Conservation (phyloP, 306 rosid species). For the Cicer judaicum region DNA sequence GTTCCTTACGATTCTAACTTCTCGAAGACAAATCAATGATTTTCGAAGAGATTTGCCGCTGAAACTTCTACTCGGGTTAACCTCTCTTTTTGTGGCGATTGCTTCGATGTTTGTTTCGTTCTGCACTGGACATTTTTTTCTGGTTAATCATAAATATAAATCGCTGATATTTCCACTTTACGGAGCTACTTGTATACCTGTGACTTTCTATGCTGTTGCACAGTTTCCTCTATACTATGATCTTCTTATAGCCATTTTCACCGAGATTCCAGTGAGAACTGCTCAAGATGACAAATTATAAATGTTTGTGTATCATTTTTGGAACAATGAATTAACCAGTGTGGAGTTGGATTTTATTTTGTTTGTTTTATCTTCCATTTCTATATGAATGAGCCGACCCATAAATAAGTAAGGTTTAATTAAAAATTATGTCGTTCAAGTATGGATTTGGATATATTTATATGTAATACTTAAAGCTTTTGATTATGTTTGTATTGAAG, state of each 20-base stretch:
- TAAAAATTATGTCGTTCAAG: too few species aligned
- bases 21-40: conserved; percentile 56
- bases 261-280: conserved; percentile 36
- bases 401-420: too few species aligned
- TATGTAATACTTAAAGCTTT: too few species aligned
- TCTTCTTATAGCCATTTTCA: conserved; percentile 52
- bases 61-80: conserved; percentile 56
- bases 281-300: conserved; percentile 26
- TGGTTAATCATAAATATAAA: conserved; percentile 43
- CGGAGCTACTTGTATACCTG: conserved; percentile 55
- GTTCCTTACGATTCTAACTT: conserved; percentile 70
- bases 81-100: conserved; percentile 62
- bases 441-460: too few species aligned
- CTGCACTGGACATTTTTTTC: conserved; percentile 57
- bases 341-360: too few species aligned
- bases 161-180: conserved; percentile 47
- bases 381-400: too few species aligned
- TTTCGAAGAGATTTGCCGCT: conserved; percentile 53
- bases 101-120: conserved; percentile 59
- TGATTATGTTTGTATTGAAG: too few species aligned
- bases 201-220: too few species aligned
- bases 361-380: too few species aligned
- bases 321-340: too few species aligned
- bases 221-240: conserved; percentile 64
- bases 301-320: background rate